Conservation (phyloP, 768 basidiomycete genomes). For the Leccinum barrowsii region DNA sequence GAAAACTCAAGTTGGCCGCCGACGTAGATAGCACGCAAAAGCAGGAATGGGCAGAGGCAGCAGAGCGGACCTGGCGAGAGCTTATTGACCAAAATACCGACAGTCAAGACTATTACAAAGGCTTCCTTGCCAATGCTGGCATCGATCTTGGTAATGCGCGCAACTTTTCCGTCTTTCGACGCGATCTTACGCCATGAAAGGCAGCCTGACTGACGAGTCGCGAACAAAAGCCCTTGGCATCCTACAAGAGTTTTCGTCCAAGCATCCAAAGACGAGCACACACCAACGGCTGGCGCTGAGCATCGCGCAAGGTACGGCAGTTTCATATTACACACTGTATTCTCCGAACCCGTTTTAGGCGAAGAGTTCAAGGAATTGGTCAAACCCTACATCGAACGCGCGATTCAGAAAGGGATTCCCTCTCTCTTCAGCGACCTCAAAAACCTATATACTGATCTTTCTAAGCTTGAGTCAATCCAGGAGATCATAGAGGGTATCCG, state of each 20-base stretch:
- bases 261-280: conserved; percentile 64
- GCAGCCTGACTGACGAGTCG: conserved; percentile 45
- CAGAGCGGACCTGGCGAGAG: conserved; percentile 75
- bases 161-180: neutral
- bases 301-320: conserved; percentile 48
- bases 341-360: conserved; percentile 33
- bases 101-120: conserved; percentile 72
- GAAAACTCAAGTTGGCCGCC: conserved; percentile 40
- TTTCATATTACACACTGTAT: neutral
- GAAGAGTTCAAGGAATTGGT: conserved; percentile 66
- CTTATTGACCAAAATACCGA: conserved; percentile 88
- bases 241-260: conserved; percentile 56
- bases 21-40: conserved; percentile 11
- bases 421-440: conserved; percentile 93
- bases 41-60: conserved; percentile 52
- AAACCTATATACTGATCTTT: conserved; percentile 62
- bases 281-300: conserved; percentile 73
- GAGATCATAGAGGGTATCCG: conserved; percentile 57
- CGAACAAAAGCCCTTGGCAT: conserved; percentile 51
- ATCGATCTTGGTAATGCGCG: conserved; percentile 56
- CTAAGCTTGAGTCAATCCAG: conserved; percentile 68
- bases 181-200: conserved; percentile 26
- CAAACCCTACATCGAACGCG: conserved; percentile 62
- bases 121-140: conserved; percentile 63
- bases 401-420: conserved; percentile 82